Conservation (phyloP, 192 early-diverging fungal species). For the Umbelopsis sp. region DNA sequence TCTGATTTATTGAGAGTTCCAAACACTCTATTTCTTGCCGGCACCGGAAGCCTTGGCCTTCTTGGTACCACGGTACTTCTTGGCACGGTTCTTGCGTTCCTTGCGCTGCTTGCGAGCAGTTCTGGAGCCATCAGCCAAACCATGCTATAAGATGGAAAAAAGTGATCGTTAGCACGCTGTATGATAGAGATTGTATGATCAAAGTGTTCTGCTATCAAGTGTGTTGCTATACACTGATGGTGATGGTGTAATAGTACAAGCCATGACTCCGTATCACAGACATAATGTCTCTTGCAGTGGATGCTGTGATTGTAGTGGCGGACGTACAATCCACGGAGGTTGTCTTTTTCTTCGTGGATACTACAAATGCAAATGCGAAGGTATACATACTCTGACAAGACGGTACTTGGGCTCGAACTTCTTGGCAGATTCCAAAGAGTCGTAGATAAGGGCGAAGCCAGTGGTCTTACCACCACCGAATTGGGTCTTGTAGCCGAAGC, state of each 20-base stretch:
- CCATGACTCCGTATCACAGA: too few species aligned
- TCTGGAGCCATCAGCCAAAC: slow-evolving; percentile 68
- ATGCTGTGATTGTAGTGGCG: too few species aligned
- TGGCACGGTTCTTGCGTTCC: slow-evolving; percentile 98
- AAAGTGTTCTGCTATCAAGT: too few species aligned
- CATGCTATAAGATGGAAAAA: slow-evolving; percentile 23
- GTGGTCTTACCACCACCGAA: slow-evolving; percentile 97
- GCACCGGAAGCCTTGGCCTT: slow-evolving; percentile 74
- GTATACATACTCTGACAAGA: slow-evolving; percentile 69
- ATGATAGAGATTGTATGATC: neutral
- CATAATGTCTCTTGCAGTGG: too few species aligned
- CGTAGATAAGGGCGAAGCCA: slow-evolving; percentile 97
- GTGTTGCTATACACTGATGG: too few species aligned
- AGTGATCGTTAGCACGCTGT: neutral
- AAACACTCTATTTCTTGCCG: slow-evolving; percentile 40
- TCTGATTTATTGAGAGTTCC: slow-evolving; percentile 20
- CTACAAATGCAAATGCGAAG: neutral
- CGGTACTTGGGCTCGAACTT: slow-evolving; percentile 99
- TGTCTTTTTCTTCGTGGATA: neutral
- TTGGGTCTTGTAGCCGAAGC: slow-evolving; percentile 92
- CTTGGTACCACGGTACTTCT: slow-evolving; percentile 98
- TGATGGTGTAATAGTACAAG: too few species aligned
- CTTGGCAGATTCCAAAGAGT: slow-evolving; percentile 90
- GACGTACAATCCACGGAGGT: too few species aligned
- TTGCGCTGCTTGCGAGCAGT: slow-evolving; percentile 97